phyloP scores from a whole-genome alignment of 2,329 filamentous ascomycete genomes.

The Colletotrichum sp. region DNA sequence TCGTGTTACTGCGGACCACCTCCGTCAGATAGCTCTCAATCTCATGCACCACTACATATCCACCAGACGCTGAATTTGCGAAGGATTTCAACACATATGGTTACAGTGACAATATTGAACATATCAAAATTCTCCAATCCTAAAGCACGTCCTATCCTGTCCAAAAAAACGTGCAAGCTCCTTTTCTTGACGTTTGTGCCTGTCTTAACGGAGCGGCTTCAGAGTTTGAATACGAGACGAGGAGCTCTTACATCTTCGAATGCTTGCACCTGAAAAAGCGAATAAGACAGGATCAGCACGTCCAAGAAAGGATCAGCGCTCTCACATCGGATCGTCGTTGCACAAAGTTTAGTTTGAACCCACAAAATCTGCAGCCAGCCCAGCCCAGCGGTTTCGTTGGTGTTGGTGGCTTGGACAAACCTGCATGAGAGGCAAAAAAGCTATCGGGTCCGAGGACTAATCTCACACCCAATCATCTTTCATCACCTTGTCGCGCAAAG shows the following conservation, averaged over 20 bases:
- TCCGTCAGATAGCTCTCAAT: not conserved
- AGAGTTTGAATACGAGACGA: not conserved
- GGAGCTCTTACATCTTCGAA: not conserved
- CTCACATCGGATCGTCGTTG: not conserved
- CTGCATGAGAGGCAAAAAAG: not conserved
- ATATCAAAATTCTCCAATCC: accelerated
- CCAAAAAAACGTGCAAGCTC: not conserved
- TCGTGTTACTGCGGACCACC: not conserved
- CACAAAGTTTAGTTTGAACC: not conserved
- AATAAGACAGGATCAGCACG: not conserved
- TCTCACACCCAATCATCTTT: not conserved
- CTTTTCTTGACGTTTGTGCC: not conserved
- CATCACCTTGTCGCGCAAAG: not conserved
- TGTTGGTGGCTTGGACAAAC: not conserved
- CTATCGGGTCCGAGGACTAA: not conserved
- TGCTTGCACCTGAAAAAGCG: not conserved
- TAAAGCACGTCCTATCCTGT: accelerated
- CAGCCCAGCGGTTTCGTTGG: not conserved
- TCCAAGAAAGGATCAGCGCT: not conserved
- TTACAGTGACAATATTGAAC: not conserved
- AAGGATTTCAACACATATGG: not conserved
- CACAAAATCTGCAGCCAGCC: not conserved
- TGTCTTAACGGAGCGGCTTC: not conserved
- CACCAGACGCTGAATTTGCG: not conserved
- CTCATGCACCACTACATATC: not conserved